phyloP scores from a whole-genome alignment of 257 asterid genomes.

The Cynanchum wilfordii region DNA sequence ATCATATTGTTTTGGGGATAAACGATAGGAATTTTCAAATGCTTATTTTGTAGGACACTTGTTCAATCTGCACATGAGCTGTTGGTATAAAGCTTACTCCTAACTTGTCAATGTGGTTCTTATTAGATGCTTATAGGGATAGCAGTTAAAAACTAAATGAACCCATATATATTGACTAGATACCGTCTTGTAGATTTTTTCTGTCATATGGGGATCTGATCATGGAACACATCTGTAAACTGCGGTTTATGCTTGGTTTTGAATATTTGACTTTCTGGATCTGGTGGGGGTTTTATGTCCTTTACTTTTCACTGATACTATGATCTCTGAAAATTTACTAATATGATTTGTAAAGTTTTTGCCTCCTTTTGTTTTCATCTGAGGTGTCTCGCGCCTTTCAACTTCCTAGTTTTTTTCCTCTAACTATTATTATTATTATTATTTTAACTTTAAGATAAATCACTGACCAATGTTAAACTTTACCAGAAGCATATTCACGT shows the following conservation, averaged over 20 bases:
- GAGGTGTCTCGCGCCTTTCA: not conserved
- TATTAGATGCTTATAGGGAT: not conserved
- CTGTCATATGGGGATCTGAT: not conserved
- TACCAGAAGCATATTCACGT: slow-evolving; percentile 76
- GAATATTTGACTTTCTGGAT: not conserved
- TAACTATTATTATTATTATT: too few species aligned
- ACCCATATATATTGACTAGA: not conserved
- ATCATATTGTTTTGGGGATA: not conserved
- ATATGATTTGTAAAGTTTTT: not conserved
- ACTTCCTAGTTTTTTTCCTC: not conserved
- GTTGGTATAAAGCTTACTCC: not conserved
- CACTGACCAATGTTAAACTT: not conserved
- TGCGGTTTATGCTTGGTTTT: not conserved
- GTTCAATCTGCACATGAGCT: not conserved
- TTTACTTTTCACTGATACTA: not conserved
- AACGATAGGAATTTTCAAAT: not conserved
- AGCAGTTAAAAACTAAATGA: not conserved
- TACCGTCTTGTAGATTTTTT: not conserved
- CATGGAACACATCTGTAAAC: not conserved
- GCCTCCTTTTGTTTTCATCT: not conserved
- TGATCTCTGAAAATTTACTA: not conserved
- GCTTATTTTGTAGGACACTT: not conserved
- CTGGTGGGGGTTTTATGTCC: not conserved
- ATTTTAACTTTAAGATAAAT: not conserved
- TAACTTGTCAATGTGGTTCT: not conserved